Evolutionary conservation across 2,329 filamentous ascomycete genomes (phyloP).

Genomic region (Pseudogymnoascus sp.): DNA sequence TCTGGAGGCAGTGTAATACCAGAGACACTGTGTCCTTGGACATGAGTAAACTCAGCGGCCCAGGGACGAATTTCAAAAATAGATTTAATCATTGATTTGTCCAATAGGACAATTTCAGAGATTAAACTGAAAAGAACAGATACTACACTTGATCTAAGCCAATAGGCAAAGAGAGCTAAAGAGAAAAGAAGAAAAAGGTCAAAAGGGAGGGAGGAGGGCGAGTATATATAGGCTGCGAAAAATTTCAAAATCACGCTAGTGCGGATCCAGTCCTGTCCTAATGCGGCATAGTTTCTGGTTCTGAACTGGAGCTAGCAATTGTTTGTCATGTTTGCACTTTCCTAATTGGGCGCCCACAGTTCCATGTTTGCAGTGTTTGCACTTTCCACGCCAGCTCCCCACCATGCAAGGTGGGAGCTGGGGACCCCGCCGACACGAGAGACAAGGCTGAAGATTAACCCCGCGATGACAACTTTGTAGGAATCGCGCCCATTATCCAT

Average conservation of each 20-base stretch:
- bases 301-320: not conserved
- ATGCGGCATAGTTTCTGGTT: not conserved
- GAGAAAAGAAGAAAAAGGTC: slow-evolving; percentile 22
- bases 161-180: slow-evolving; percentile 50
- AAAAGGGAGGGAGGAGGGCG: not conserved
- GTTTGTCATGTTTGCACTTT: slow-evolving; percentile 7
- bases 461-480: not conserved
- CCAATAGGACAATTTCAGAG: slow-evolving; percentile 71
- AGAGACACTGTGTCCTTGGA: slow-evolving; percentile 59
- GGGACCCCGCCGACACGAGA: not conserved
- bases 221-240: not conserved
- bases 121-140: slow-evolving; percentile 98
- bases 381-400: not conserved
- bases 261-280: not conserved
- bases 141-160: slow-evolving; percentile 93
- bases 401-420: not conserved
- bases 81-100: slow-evolving; percentile 71
- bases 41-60: slow-evolving; percentile 68
- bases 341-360: not conserved
- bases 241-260: slow-evolving; percentile 3
- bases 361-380: not conserved
- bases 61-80: slow-evolving; percentile 57
- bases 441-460: not conserved
- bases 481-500: not conserved
- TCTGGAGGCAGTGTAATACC: slow-evolving; percentile 68